Conservation (phyloP, 768 basidiomycete species). For the Suillus weaverae region DNA sequence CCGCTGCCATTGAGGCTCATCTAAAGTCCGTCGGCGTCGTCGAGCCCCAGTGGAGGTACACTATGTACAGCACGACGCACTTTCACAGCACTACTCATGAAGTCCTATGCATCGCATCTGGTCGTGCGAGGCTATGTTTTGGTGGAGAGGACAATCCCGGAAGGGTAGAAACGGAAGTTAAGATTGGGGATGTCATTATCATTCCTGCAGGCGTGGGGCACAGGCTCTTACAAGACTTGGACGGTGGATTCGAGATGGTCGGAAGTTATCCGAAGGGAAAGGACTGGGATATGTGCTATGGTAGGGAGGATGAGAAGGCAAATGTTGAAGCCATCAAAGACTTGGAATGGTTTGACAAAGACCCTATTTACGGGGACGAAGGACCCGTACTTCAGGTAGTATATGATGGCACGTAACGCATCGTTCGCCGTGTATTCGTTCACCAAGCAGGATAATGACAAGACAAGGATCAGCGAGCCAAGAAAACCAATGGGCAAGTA, state of each 20-base stretch:
- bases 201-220: constrained; percentile 45
- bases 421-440: neutral
- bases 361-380: constrained; percentile 41
- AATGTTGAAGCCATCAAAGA: constrained; percentile 27
- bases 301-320: constrained; percentile 32
- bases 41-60: constrained; percentile 42
- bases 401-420: neutral
- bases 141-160: constrained; percentile 39
- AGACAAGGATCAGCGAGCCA: neutral
- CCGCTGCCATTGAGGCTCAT: constrained; percentile 34
- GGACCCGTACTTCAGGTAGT: constrained; percentile 37
- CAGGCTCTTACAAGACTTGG: constrained; percentile 31
- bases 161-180: constrained; percentile 31
- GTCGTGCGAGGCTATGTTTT: constrained; percentile 39
- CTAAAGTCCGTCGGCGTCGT: constrained; percentile 34
- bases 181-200: constrained; percentile 40
- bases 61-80: constrained; percentile 42
- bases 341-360: constrained; percentile 38
- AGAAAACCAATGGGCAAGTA: no score
- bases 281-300: constrained; percentile 43
- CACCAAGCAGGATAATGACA: neutral
- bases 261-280: constrained; percentile 39
- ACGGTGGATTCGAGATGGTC: constrained; percentile 38
- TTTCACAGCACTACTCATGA: constrained; percentile 47
- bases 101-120: constrained; percentile 35